phyloP scores from a whole-genome alignment of 306 rosid species.

The Fagus crenata region DNA sequence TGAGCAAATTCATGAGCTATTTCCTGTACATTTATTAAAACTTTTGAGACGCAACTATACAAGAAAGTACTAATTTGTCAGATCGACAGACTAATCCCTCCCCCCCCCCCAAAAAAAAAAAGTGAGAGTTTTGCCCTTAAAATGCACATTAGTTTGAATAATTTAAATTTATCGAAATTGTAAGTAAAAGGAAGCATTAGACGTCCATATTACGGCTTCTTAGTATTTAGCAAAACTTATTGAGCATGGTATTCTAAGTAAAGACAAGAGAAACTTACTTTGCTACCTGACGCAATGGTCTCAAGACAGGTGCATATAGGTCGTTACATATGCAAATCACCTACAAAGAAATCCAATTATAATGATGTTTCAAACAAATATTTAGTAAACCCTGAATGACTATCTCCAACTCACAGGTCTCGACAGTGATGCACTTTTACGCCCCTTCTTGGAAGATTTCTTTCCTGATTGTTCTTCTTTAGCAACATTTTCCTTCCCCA shows the following conservation, averaged over 20 bases:
- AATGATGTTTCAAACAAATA: constrained; percentile 17
- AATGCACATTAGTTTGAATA: not conserved
- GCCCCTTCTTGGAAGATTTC: constrained; percentile 61
- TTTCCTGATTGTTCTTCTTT: constrained; percentile 54
- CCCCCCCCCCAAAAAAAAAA: not conserved
- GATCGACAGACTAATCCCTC: not conserved
- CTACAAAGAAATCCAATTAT: constrained; percentile 45
- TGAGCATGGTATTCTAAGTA: constrained; percentile 11
- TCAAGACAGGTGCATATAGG: constrained; percentile 86
- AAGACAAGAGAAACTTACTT: constrained; percentile 62
- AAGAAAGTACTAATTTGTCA: not conserved
- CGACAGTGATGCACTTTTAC: constrained; percentile 52
- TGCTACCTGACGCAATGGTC: constrained; percentile 86
- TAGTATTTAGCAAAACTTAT: not conserved
- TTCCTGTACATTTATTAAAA: not conserved
- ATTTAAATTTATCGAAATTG: not conserved
- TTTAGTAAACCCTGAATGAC: constrained; percentile 26
- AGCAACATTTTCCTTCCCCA: constrained; percentile 49
- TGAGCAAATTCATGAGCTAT: too few species aligned
- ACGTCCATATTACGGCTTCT: not conserved
- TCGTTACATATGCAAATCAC: constrained; percentile 98
- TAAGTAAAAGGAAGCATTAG: constrained; percentile 3
- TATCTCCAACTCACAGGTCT: constrained; percentile 82
- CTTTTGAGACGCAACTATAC: not conserved
- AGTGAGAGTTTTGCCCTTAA: not conserved